phyloP scores from a whole-genome alignment of 2,329 filamentous ascomycete species.

The Venturia aucupariae region DNA sequence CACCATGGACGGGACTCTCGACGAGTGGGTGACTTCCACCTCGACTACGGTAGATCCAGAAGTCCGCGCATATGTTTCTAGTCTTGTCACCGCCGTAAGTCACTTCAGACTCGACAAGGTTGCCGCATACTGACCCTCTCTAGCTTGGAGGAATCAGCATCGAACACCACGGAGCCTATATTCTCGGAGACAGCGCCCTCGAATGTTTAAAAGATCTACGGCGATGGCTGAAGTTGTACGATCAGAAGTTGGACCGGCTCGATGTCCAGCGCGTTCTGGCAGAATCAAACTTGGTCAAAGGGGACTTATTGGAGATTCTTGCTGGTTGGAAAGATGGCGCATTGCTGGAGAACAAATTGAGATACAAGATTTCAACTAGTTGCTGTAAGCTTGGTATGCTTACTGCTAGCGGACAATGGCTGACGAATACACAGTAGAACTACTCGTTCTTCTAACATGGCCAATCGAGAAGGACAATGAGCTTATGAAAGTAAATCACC shows the following conservation, averaged over 20 bases:
- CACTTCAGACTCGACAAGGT: not conserved
- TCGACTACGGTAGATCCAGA: slow-evolving; percentile 64
- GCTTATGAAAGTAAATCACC: slow-evolving; percentile 84
- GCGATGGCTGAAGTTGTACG: slow-evolving; percentile 89
- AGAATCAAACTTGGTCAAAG: slow-evolving; percentile 84
- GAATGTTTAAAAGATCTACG: slow-evolving; percentile 89
- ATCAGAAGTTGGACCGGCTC: slow-evolving; percentile 86
- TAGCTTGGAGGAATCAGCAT: slow-evolving; percentile 78
- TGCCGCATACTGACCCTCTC: slow-evolving; percentile 9
- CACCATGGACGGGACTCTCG: slow-evolving; percentile 21
- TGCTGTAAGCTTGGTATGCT: slow-evolving; percentile 44
- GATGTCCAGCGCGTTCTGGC: slow-evolving; percentile 89
- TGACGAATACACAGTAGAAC: slow-evolving; percentile 50
- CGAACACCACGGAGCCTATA: slow-evolving; percentile 72
- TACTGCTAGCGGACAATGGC: slow-evolving; percentile 5
- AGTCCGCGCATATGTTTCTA: slow-evolving; percentile 87
- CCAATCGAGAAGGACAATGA: slow-evolving; percentile 71
- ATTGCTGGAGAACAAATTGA: slow-evolving; percentile 62
- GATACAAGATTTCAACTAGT: slow-evolving; percentile 69
- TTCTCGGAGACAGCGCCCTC: slow-evolving; percentile 85
- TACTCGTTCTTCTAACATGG: slow-evolving; percentile 91
- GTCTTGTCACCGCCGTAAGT: slow-evolving; percentile 81
- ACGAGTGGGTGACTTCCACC: slow-evolving; percentile 32
- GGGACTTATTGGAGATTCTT: slow-evolving; percentile 83
- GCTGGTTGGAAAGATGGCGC: slow-evolving; percentile 71